Evolutionary conservation across 345 rosid species (phyloP).

Genomic region (Moricandia arvensis): DNA sequence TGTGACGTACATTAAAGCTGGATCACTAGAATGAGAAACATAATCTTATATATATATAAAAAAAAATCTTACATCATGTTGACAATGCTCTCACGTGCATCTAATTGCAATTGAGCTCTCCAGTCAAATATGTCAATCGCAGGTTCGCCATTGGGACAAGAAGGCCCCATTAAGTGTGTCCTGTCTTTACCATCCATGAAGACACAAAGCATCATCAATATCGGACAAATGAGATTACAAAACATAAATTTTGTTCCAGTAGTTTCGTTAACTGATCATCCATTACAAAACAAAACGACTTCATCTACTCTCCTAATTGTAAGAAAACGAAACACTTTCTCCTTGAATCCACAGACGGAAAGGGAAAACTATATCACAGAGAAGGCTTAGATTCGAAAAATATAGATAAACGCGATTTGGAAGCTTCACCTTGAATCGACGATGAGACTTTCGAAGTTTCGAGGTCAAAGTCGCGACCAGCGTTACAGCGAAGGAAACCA

Average conservation of each 20-base stretch:
- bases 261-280: not conserved
- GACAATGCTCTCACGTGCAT: constrained; percentile 46
- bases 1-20: not conserved
- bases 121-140: constrained; percentile 44
- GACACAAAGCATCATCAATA: not conserved
- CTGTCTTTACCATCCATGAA: not conserved
- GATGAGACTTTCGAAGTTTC: not conserved
- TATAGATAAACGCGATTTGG: not conserved
- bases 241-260: not conserved
- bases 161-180: constrained; percentile 28
- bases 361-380: not conserved
- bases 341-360: not conserved
- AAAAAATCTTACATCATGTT: constrained; percentile 54
- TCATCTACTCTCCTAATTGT: not conserved
- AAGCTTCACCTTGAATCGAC: not conserved
- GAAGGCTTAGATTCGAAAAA: not conserved
- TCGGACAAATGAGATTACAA: not conserved
- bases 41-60: not conserved
- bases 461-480: not conserved
- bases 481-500: not conserved
- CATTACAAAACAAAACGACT: not conserved
- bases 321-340: not conserved
- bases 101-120: constrained; percentile 48
- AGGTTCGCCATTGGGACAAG: constrained; percentile 37
- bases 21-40: not conserved